Evolutionary conservation across 1,139 yeast species (phyloP), one percentile per base, ranked within the genome.

Genomic region (Saccharomyces pastorianus): DNA sequence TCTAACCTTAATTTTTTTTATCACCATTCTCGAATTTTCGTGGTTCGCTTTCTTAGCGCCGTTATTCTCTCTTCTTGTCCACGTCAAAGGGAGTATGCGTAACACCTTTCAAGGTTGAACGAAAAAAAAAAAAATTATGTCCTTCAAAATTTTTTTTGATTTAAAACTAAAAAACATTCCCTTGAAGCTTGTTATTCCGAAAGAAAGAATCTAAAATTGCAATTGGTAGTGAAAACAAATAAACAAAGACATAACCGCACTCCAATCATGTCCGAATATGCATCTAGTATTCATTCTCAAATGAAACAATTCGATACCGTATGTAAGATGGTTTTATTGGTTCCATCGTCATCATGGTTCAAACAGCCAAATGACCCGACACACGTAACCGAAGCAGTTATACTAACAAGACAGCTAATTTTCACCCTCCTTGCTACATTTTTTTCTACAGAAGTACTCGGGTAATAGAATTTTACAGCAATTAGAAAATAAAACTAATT

Each of bases 401-500:
- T 23, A 44, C 17, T 25, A 56, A 58, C 58, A 58, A 23, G 46
- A 53, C 13, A 54, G 55, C 46, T 51, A 54, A 47, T n/a, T 42
- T 29, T 6, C 6, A 14, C 23, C 9, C 17, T 14, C 11, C 13
- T 11, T 25, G 4, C n/a, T 14, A 46, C 13, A 26, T 26, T 26
- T 49, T 29, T 46, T 28, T 27, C 28, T n/a, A 17, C 55, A 76
- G 81, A 71, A 71, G 59, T 75, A 79, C 55, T 69, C 77, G 25
- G 69, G 71, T 48, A 73, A 74, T 60, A 53, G 67, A 54, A 56
- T 76, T 46, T 76, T 84, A 62, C 74, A 74, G 60, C 79, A 79
- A 54, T 82, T 85, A 65, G 91, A 85, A 71, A 61, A 69, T 17
- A 80, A 78, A 59, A 81, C 91, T 51, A 68, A 90, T 25, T 75